Base-by-base conservation (phyloP, 2,329 filamentous ascomycete species). In the Pseudogymnoascus sp. region DNA sequence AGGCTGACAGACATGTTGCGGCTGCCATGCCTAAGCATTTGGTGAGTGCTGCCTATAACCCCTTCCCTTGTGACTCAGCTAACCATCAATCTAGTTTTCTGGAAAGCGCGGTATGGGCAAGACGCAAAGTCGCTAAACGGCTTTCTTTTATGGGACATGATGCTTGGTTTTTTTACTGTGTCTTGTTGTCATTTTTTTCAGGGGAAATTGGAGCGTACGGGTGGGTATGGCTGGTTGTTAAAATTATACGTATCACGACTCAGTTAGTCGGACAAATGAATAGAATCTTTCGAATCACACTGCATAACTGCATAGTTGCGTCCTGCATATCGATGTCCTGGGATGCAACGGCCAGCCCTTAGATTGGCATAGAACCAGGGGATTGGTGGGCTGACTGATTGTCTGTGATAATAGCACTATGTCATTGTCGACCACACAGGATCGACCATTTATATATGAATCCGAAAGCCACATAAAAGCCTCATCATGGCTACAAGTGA, bases 41-140 rank as follows among this genome's bases (percentile, higher is more conserved):
- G 84, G 88, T 96, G 83, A 76, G 87, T 84, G 69, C 66, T 45
- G 12, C 35, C n/a, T 63, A 58, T 16, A 41, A 25, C 49, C 28
- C 14, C 16, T 41, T 62, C 60, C 28, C 58, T 63, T 52, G 49
- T 63, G 35, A 35, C 2, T 61, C 11, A 65, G 69, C 77, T 76
- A 72, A 78, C 67, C 19, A 39, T 58, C 52, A 55, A 66, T 9
- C 60, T 66, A 92, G 90, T 86, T 91, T 74, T 82, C 89, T 65
- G 94, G 94, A 71, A 99, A 97, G 83, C 89, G 94, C 75, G 88
- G 90, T 66, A 92, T 96, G 73, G 93, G 94, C 77, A 96, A 94
- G 82, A 93, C 91, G 63, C 79, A 84, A 71, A 85, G 87, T 69
- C 85, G 87, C 75, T 90, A 81, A 80, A 60, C 38, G 23, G 22